phyloP scores from a whole-genome alignment of 2,329 filamentous ascomycete species.

The Mycosphaerella sp. region DNA sequence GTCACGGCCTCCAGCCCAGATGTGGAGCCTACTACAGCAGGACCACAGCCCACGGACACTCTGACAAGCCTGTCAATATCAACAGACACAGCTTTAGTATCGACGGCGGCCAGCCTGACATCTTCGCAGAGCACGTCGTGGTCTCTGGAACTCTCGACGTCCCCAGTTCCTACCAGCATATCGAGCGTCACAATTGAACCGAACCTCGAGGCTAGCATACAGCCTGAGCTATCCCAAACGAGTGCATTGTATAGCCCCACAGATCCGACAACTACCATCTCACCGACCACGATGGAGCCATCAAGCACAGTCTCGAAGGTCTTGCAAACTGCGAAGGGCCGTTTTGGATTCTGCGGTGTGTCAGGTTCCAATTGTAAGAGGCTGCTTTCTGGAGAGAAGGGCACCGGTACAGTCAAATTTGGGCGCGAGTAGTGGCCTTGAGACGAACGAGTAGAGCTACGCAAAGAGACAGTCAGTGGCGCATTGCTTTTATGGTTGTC shows the following conservation, averaged over 20 bases:
- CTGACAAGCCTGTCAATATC: not conserved
- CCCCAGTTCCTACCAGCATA: not conserved
- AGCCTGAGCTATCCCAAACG: not conserved
- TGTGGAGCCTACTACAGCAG: not conserved
- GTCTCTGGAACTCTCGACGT: not conserved
- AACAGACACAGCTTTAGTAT: not conserved
- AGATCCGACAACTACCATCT: not conserved
- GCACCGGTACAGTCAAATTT: not conserved
- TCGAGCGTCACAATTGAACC: not conserved
- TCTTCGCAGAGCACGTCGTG: not conserved
- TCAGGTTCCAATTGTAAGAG: not conserved
- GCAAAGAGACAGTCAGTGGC: no score
- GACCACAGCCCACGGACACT: not conserved
- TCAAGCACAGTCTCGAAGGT: not conserved
- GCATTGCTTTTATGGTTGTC: no score
- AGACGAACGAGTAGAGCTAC: not conserved
- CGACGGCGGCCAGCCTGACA: not conserved
- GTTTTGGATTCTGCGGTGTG: constrained; percentile 3
- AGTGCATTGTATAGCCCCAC: not conserved
- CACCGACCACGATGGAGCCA: constrained; percentile 1
- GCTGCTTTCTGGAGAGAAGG: not conserved
- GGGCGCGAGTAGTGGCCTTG: not conserved
- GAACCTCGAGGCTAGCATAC: not conserved
- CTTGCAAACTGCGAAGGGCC: not conserved
- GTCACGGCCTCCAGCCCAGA: not conserved